Evolutionary conservation across 2,329 filamentous ascomycete genomes (phyloP), one percentile per base, ranked within the genome.

Genomic region (Ceratocystis destructans): DNA sequence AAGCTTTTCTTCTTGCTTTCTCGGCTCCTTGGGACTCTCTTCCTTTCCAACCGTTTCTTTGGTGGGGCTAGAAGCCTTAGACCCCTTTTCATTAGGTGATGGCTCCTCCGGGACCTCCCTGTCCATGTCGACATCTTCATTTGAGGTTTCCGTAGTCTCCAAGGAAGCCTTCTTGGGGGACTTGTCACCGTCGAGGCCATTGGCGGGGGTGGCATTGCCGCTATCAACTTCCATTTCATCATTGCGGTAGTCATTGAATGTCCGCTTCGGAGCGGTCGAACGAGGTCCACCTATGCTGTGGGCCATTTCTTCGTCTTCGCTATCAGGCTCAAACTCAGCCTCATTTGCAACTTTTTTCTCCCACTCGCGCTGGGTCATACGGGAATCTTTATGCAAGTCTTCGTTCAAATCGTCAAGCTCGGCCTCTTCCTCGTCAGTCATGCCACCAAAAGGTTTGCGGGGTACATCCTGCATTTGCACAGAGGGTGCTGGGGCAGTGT

Each of bases 401-500:
- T 90, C 89, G 69, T 97, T 92, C 1, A 89, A 74, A 69, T 87
- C 84, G 68, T 87, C 83, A 5, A 86, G 75, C 70, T 85, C 83
- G 10, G 82, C 84, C 59, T 87, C 85, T 70, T 87, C 85, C 68
- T 87, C 85, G 63, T 87, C 84, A 0, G 84, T 82, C 76, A 85
- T 83, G 37, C 83, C 82, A 41, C 79, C 81, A 44, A 87, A 77
- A 1, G 83, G 82, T 65, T 83, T 81, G 20, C 84, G 81, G 2
- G 85, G 85, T 5, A 87, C 80, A 70, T 95, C 88, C 69, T 90
- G 87, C 84, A 96, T 88, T 75, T 96, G 91, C 22, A 96, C 90
- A 22, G 91, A 96, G 1, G 94, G 94, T 0, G 87, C 90, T 44
- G 89, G 88, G 53, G 89, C 84, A 33, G 96, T 88, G 74, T 93